These are phyloP conservation scores for Fusarium sp. DNA, from an alignment of 2,329 filamentous ascomycete species.

Conservation along the genomic window DNA sequence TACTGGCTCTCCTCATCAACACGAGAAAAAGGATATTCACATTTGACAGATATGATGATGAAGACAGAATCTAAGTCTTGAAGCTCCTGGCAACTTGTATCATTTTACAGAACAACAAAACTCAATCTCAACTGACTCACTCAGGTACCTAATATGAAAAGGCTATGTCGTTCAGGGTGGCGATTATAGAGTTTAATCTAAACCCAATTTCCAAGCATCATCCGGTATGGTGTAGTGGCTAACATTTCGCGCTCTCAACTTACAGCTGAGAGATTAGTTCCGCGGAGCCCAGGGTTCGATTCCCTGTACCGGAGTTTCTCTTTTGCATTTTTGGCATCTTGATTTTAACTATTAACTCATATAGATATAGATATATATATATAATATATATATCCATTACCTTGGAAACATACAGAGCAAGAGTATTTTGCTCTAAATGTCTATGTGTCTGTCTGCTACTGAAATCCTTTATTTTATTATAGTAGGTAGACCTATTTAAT, in stretches of 20 bases:
- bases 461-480: background rate
- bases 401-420: background rate
- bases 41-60: background rate
- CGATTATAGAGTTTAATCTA: background rate
- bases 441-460: background rate
- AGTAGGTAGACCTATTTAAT: background rate
- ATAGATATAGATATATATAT: background rate
- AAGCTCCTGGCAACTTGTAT: background rate
- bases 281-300: constrained; percentile 44
- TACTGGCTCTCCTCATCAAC: background rate
- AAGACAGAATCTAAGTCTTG: background rate
- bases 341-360: too few relatives aligned
- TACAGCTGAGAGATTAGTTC: constrained; percentile 9
- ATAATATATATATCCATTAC: background rate
- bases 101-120: background rate
- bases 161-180: rapidly evolving
- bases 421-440: too few relatives aligned
- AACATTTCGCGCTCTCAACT: constrained; percentile 48
- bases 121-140: background rate
- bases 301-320: constrained; percentile 40
- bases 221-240: constrained; percentile 49
- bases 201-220: background rate
- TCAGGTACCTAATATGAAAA: background rate
- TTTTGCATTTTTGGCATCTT: background rate
- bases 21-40: background rate